phyloP scores from a whole-genome alignment of 129 eudicot species.

The Oenanthe sinensis region DNA sequence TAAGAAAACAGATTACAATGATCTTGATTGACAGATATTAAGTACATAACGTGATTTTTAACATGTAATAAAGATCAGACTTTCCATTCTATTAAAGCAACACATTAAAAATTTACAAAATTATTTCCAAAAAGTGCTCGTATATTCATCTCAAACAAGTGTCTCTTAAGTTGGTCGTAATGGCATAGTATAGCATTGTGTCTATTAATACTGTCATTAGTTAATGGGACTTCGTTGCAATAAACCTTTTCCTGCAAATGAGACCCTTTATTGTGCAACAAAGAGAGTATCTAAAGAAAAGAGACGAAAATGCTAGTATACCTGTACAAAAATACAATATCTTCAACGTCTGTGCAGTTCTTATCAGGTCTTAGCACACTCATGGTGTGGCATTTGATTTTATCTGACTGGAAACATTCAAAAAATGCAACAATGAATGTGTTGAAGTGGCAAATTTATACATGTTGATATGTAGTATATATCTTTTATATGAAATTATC shows the following conservation, averaged over 20 bases:
- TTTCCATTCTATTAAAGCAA: not conserved
- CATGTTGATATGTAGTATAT: not conserved
- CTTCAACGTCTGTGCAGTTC: conserved; percentile 41
- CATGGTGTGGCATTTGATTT: conserved; percentile 86
- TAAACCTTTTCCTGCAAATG: not conserved
- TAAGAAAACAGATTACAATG: not conserved
- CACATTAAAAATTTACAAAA: not conserved
- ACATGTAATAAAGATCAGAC: not conserved
- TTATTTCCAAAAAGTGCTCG: not conserved
- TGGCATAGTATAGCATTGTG: not conserved
- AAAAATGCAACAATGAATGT: conserved; percentile 10
- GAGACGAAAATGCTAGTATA: conserved; percentile 16
- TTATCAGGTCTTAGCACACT: conserved; percentile 76
- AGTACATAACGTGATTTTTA: not conserved
- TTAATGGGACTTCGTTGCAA: not conserved
- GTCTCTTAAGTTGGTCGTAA: not conserved
- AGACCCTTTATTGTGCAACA: not conserved
- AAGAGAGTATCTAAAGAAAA: not conserved
- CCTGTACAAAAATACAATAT: conserved; percentile 79
- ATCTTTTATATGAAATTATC: not conserved
- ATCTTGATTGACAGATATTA: not conserved
- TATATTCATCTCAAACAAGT: not conserved
- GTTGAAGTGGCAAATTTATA: conserved; percentile 6
- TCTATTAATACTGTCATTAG: not conserved
- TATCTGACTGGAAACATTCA: conserved; percentile 45